These are phyloP conservation scores for Phoma sp. DNA, from an alignment of 2,329 filamentous ascomycete species.

Conservation along the genomic window DNA sequence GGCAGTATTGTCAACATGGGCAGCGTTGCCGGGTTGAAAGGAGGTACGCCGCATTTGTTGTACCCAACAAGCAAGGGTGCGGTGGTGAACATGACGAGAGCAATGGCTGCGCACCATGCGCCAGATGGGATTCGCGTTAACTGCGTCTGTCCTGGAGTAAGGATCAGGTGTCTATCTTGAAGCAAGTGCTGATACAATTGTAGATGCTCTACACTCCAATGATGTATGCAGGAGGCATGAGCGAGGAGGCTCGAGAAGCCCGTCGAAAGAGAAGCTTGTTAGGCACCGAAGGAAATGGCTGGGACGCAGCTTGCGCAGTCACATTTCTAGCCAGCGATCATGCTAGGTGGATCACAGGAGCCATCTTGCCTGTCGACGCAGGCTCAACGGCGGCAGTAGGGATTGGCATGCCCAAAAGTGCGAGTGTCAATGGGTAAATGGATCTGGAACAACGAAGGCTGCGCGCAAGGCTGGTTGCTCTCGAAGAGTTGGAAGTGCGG, in stretches of 20 bases:
- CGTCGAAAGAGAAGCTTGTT: conserved; percentile 58
- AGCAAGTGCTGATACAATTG: neutral
- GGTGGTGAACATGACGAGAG: conserved; percentile 62
- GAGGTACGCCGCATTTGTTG: conserved; percentile 60
- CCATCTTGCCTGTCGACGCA: conserved; percentile 38
- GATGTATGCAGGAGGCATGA: conserved; percentile 61
- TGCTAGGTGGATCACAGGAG: conserved; percentile 58
- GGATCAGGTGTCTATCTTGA: neutral
- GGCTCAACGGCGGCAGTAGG: conserved; percentile 38
- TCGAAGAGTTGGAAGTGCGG: neutral
- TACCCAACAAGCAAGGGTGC: conserved; percentile 63
- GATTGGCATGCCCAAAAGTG: conserved; percentile 26
- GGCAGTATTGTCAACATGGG: conserved; percentile 68
- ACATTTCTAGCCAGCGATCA: conserved; percentile 60
- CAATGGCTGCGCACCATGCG: conserved; percentile 63
- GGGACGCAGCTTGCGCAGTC: conserved; percentile 60
- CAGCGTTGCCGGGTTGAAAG: conserved; percentile 63
- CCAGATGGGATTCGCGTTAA: conserved; percentile 59
- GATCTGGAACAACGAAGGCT: neutral
- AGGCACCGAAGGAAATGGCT: conserved; percentile 61
- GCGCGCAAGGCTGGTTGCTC: neutral
- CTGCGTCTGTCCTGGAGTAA: conserved; percentile 59
- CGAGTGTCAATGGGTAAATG: conserved; percentile 33
- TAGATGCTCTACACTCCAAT: conserved; percentile 62
- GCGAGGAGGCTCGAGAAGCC: conserved; percentile 55